phyloP scores from a whole-genome alignment of 1,284 basidiomycete genomes.

The Wolfiporia cocos region DNA sequence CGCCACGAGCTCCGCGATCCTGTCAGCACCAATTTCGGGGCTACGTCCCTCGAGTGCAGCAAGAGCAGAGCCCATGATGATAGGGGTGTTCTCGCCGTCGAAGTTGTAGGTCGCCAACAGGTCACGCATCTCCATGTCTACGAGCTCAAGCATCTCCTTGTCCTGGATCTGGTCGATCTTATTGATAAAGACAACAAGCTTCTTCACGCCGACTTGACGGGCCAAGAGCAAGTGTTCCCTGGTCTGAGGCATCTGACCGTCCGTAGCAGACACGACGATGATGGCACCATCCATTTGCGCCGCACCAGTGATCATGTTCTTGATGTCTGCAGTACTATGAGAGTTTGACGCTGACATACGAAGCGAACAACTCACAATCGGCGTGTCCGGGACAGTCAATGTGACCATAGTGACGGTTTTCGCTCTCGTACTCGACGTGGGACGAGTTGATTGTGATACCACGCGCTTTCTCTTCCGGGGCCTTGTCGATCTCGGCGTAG shows the following conservation, averaged over 20 bases:
- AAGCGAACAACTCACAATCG: conserved; percentile 58
- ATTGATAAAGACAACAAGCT: conserved; percentile 99
- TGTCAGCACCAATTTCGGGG: conserved; percentile 73
- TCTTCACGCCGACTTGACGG: conserved; percentile 98
- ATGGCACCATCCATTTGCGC: conserved; percentile 99
- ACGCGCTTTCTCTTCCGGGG: conserved; percentile 99
- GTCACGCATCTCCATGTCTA: conserved; percentile 99
- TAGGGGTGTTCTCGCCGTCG: conserved; percentile 96
- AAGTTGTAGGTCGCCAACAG: conserved; percentile 91
- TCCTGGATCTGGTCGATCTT: conserved; percentile 97
- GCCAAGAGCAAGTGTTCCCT: conserved; percentile 97
- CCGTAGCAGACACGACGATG: conserved; percentile 97
- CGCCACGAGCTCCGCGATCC: conserved; percentile 82
- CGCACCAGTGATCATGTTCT: conserved; percentile 99
- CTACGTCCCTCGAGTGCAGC: conserved; percentile 89
- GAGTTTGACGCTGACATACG: not conserved
- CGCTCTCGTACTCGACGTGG: conserved; percentile 98
- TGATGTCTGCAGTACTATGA: conserved; percentile 57
- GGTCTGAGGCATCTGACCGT: conserved; percentile 99
- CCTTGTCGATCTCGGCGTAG: conserved; percentile 98
- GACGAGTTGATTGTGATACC: conserved; percentile 97
- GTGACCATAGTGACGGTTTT: conserved; percentile 92
- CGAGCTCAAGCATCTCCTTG: conserved; percentile 97
- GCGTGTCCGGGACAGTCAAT: conserved; percentile 98
- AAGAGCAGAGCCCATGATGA: conserved; percentile 94